phyloP scores from a whole-genome alignment of 495 filamentous ascomycete genomes.

The Astrothelium subdiscretum region DNA sequence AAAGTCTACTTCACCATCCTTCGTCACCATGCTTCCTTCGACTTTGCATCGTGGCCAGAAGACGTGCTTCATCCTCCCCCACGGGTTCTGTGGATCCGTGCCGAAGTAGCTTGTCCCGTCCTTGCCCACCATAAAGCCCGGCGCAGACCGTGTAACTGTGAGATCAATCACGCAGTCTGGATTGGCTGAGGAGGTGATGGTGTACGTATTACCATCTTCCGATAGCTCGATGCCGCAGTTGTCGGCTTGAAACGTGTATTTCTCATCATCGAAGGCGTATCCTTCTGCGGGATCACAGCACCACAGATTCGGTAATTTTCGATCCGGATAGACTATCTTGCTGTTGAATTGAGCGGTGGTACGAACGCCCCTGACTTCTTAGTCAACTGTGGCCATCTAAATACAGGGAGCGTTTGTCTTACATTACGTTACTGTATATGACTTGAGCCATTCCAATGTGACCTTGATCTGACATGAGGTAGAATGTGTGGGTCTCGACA shows the following conservation, averaged over 20 bases:
- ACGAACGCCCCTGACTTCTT: conserved; percentile 62
- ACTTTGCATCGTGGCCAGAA: conserved; percentile 85
- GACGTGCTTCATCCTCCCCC: conserved; percentile 81
- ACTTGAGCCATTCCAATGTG: conserved; percentile 70
- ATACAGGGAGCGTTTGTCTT: conserved; percentile 29
- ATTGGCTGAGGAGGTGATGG: conserved; percentile 75
- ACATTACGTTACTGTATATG: conserved; percentile 97
- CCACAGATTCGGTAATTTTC: conserved; percentile 60
- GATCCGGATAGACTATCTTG: conserved; percentile 74
- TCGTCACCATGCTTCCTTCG: conserved; percentile 74
- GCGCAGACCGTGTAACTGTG: conserved; percentile 60
- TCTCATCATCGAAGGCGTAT: conserved; percentile 72
- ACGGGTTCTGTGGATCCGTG: conserved; percentile 70
- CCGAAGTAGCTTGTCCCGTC: conserved; percentile 78
- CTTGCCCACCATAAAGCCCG: conserved; percentile 78
- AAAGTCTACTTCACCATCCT: conserved; percentile 71
- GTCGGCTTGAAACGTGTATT: conserved; percentile 70
- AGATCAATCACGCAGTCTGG: conserved; percentile 68
- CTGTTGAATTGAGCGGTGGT: conserved; percentile 84
- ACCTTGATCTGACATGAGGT: conserved; percentile 70
- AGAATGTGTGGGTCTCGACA: conserved; percentile 96
- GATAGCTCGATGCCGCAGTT: conserved; percentile 71
- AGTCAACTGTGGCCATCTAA: conserved; percentile 1
- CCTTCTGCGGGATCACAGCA: conserved; percentile 63
- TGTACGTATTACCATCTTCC: conserved; percentile 68